Evolutionary conservation across 768 basidiomycete species (phyloP).

Genomic region (Coprinopsis sp.): DNA sequence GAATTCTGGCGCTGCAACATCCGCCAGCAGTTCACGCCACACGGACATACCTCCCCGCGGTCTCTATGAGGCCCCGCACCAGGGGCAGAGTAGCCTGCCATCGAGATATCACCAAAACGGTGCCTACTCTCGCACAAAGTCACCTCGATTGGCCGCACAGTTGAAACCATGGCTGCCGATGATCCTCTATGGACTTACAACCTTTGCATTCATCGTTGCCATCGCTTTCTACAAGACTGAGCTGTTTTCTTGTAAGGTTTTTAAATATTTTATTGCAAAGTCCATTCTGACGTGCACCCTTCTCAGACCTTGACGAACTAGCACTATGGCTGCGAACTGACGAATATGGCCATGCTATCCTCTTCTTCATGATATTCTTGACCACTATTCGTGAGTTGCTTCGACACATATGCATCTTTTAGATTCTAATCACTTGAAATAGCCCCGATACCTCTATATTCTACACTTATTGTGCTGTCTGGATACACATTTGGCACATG

Average conservation of each 20-base stretch:
- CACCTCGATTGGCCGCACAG: constrained; percentile 52
- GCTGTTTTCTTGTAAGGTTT: constrained; percentile 69
- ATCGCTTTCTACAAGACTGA: constrained; percentile 80
- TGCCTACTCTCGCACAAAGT: constrained; percentile 29
- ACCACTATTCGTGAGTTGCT: constrained; percentile 77
- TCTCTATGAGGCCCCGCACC: constrained; percentile 1
- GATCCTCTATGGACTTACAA: constrained; percentile 72
- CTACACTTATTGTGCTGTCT: constrained; percentile 86
- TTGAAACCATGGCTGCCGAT: constrained; percentile 75
- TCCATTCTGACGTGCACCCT: constrained; percentile 8
- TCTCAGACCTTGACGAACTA: constrained; percentile 73
- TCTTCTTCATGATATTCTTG: constrained; percentile 79
- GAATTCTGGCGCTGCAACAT: too few species aligned
- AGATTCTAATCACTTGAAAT: too few species aligned
- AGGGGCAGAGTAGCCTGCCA: background rate
- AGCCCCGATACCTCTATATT: constrained; percentile 91
- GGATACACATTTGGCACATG: constrained; percentile 88
- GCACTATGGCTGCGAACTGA: constrained; percentile 74
- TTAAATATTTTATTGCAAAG: background rate
- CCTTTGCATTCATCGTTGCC: constrained; percentile 71
- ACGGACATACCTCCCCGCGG: background rate
- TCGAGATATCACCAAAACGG: background rate
- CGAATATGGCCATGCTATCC: constrained; percentile 69
- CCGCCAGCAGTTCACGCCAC: too few species aligned
- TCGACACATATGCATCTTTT: too few species aligned